Evolutionary conservation across 371 early-diverging fungal genomes (phyloP).

Genomic region (Rhizomucor miehei): DNA sequence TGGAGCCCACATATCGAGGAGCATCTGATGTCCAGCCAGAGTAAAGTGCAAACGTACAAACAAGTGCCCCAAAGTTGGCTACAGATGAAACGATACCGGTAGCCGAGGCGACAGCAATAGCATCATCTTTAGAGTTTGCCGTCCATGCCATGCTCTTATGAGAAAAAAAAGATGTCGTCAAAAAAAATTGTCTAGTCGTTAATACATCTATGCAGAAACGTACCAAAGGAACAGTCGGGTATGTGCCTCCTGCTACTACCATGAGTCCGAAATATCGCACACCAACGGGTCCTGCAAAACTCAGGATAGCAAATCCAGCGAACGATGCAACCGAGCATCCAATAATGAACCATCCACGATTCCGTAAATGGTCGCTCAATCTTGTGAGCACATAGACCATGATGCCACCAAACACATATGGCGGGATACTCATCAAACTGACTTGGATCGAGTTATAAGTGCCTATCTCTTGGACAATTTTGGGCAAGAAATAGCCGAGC

Average conservation of each 20-base stretch:
- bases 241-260: conserved; percentile 46
- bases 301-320: conserved; percentile 38
- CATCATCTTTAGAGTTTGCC: conserved; percentile 43
- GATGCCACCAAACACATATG: conserved; percentile 43
- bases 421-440: conserved; percentile 48
- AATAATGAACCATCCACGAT: conserved; percentile 46
- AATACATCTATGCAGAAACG: conserved; percentile 3
- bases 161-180: neutral
- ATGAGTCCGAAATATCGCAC: conserved; percentile 46
- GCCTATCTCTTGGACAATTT: conserved; percentile 45
- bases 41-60: conserved; percentile 47
- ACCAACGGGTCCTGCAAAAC: conserved; percentile 34
- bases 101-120: conserved; percentile 40
- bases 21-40: conserved; percentile 48
- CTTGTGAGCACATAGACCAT: conserved; percentile 39
- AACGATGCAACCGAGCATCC: conserved; percentile 32
- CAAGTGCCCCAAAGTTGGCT: conserved; percentile 45
- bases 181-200: neutral
- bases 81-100: conserved; percentile 49
- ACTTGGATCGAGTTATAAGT: conserved; percentile 42
- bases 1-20: conserved; percentile 46
- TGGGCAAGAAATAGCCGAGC: conserved; percentile 45
- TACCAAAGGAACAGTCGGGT: conserved; percentile 51
- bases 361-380: conserved; percentile 29
- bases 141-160: conserved; percentile 50